Conservation (phyloP, 495 filamentous ascomycete genomes). For the Cercophora newfieldiana region DNA sequence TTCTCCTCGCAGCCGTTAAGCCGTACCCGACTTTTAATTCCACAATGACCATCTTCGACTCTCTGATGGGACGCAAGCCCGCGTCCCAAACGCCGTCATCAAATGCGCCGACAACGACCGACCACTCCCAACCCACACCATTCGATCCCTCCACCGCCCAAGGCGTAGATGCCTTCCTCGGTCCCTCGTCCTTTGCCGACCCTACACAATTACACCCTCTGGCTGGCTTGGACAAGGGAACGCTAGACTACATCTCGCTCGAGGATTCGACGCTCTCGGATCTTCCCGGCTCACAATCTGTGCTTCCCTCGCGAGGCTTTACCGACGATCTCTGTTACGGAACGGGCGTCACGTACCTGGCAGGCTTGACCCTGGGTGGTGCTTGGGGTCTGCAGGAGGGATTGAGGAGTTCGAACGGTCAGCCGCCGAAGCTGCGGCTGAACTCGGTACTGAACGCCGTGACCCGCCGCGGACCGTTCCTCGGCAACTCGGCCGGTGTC, state of each 20-base stretch:
- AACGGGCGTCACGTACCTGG: constrained; percentile 88
- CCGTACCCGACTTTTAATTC: constrained; percentile 4
- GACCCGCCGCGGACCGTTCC: constrained; percentile 89
- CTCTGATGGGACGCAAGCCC: constrained; percentile 79
- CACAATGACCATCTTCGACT: constrained; percentile 72
- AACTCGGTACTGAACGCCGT: constrained; percentile 93
- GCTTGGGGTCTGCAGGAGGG: constrained; percentile 91
- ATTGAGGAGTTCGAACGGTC: constrained; percentile 66
- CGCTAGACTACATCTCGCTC: constrained; percentile 88
- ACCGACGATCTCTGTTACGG: constrained; percentile 98
- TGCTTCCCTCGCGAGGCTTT: constrained; percentile 92
- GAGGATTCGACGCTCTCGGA: constrained; percentile 88
- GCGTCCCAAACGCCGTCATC: constrained; percentile 42
- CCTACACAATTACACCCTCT: constrained; percentile 89
- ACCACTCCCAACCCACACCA: constrained; percentile 54
- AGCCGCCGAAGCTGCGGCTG: constrained; percentile 84
- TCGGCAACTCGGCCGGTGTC: constrained; percentile 93
- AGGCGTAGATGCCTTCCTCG: constrained; percentile 82
- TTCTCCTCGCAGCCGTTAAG: constrained; percentile 4
- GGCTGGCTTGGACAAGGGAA: constrained; percentile 86
- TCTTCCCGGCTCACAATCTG: constrained; percentile 80
- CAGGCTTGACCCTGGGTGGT: constrained; percentile 82
- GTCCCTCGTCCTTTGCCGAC: constrained; percentile 69
- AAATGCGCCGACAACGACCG: constrained; percentile 31
- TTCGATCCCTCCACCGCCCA: constrained; percentile 70